Evolutionary conservation across 1,284 basidiomycete species (phyloP), one percentile per base, ranked within the genome.

Genomic region (Cryptococcus deneoformans): DNA sequence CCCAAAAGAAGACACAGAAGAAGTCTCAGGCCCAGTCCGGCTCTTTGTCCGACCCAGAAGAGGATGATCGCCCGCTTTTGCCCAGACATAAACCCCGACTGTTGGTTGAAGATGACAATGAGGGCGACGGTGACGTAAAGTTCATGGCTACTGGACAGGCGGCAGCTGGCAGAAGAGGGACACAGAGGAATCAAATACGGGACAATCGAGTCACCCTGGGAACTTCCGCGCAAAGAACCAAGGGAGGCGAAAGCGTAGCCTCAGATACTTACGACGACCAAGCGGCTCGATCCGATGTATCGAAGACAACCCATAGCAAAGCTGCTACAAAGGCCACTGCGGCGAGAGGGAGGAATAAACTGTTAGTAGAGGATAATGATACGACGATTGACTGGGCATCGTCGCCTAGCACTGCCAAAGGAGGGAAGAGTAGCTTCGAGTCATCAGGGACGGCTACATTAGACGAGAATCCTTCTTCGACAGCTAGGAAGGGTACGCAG

Each of bases 291-390:
- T 60, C 62, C 20, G 56, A 53, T 4, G 59, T 46, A 40, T 35
- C 20, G 43, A 35, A 50, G 2, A 35, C 36, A 29, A 48, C 38
- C 35, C 37, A 50, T 24, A 36, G 45, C 24, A 45, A 24, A 47
- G 40, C 37, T 11, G 36, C 52, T 9, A 42, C 57, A 45, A 56
- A 20, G 46, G 46, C 43, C 49, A 54, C 29, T 38, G 55, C 10
- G 46, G 47, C 38, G 34, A 59, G 36, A 24, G 54, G 37, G 50
- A 58, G 62, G 14, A 24, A 64, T 20, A 59, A 57, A 40, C 39
- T 63, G 0, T 12, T 65, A 5, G 29, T 69, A 4, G 67, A 69
- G 39, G 71, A 68, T 48, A 69, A 64, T 9, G 63, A 66, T 34
- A 68, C 69, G 6, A 47, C 54, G 11, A 46, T 64, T 35, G 58